Conservation (phyloP, 768 basidiomycete species). For the Lentinula sp. region DNA sequence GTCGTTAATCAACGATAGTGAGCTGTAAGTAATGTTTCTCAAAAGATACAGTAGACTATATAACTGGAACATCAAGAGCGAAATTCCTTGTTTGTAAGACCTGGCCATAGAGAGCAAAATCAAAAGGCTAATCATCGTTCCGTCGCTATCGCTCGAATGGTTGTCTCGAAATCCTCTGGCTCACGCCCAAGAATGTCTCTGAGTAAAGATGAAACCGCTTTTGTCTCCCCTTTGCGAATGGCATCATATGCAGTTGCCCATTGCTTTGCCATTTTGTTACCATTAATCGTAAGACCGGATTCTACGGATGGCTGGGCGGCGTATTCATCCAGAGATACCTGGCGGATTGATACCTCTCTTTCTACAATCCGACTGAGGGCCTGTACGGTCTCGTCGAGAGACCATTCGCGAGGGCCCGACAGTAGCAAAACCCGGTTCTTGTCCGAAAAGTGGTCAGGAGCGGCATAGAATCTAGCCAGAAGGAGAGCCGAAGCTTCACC, state of each 20-base stretch:
- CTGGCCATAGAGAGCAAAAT: too few relatives aligned
- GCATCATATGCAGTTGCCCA: slow-evolving; percentile 4
- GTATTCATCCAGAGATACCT: slow-evolving; percentile 1
- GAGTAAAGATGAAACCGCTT: not conserved
- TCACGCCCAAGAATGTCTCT: not conserved
- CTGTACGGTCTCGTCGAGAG: not conserved
- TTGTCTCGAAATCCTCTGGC: slow-evolving; percentile 1
- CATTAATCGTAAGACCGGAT: not conserved
- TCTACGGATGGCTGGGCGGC: not conserved
- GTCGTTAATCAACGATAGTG: not conserved
- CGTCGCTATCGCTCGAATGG: not conserved
- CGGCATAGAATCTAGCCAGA: not conserved
- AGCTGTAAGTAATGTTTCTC: not conserved
- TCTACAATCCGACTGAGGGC: not conserved
- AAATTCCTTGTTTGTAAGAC: too few relatives aligned
- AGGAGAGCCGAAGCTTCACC: not conserved
- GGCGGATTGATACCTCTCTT: not conserved
- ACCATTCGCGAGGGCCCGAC: not conserved
- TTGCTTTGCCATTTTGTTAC: not conserved
- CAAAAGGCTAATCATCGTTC: too few relatives aligned
- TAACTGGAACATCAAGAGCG: not conserved
- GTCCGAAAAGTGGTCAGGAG: not conserved
- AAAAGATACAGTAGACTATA: not conserved
- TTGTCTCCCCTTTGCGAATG: not conserved
- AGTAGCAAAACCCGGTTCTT: not conserved